Conservation (phyloP, 1,284 basidiomycete genomes). For the Ceratorhiza oryzae-sativae region DNA sequence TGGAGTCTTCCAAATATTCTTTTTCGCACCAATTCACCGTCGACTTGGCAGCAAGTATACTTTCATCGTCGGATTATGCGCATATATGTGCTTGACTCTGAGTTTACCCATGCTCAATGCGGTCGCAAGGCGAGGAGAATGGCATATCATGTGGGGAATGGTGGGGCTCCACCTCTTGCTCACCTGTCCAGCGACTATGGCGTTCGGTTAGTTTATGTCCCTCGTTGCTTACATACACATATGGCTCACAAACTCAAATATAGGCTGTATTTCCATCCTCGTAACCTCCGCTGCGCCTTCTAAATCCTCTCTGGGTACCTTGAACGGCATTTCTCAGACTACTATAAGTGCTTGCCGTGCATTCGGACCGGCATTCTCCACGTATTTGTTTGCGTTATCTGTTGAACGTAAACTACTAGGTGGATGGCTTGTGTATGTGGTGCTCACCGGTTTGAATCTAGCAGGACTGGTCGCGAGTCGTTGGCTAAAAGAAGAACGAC, state of each 20-base stretch:
- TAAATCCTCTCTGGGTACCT: slow-evolving; percentile 35
- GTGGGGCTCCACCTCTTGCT: slow-evolving; percentile 9
- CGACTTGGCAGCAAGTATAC: slow-evolving; percentile 37
- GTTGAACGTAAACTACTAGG: slow-evolving; percentile 40
- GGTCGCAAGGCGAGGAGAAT: slow-evolving; percentile 9
- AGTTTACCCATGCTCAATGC: slow-evolving; percentile 39
- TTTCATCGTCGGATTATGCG: slow-evolving; percentile 27
- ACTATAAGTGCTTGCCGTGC: slow-evolving; percentile 36
- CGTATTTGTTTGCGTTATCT: slow-evolving; percentile 40
- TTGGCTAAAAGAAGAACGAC: slow-evolving; percentile 8
- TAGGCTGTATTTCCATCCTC: slow-evolving; percentile 40
- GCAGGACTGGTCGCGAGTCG: slow-evolving; percentile 25
- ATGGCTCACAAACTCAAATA: not conserved
- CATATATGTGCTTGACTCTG: slow-evolving; percentile 17
- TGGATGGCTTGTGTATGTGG: slow-evolving; percentile 41
- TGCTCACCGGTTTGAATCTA: slow-evolving; percentile 28
- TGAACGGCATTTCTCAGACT: slow-evolving; percentile 42
- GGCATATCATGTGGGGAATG: slow-evolving; percentile 5
- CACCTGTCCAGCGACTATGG: slow-evolving; percentile 19
- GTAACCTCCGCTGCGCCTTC: slow-evolving; percentile 41
- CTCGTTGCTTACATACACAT: not conserved
- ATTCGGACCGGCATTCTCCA: slow-evolving; percentile 41
- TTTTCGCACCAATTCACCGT: slow-evolving; percentile 37
- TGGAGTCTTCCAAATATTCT: slow-evolving; percentile 38
- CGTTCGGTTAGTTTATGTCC: slow-evolving; percentile 37